Evolutionary conservation across 768 basidiomycete genomes (phyloP), one percentile per base, ranked within the genome.

Genomic region (Xanthoconium purpureum): DNA sequence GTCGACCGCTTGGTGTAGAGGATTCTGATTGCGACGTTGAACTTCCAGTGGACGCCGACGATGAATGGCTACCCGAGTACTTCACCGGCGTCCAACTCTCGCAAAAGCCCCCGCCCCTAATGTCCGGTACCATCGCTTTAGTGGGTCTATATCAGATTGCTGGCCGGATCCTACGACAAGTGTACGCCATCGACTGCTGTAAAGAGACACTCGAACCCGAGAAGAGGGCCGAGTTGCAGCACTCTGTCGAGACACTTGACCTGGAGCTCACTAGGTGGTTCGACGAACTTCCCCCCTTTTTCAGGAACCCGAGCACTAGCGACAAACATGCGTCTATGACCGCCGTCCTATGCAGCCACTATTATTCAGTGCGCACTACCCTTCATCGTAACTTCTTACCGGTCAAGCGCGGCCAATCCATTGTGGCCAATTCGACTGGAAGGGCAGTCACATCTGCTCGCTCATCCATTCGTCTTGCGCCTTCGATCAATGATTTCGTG

Each of bases 21-120:
- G 94, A 96, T 71, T 78, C 85, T 12, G 94, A 96, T 69, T 94
- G 93, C 64, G 94, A 96, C 66, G 89, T 91, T 33, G 91, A 94
- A 68, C 75, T 87, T 50, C 94, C 94, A 6, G 80, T 87, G 37
- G 86, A 89, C 55, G 78, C 93, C 38, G 94, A 95, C 63, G 94
- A 96, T 67, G 89, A 89, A 48, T 68, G 80, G 59, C 73, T 94
- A 5, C 77, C 82, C 9, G 84, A 88, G 62, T 91, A 87, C 68
- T 89, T 85, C 69, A 78, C 77, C 30, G 88, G 88, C 17, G 83
- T 80, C 15, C 75, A 78, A 20, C 75, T 85, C 69, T 66, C 77
- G 28, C 81, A 80, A 62, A 76, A 76, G 55, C 79, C 77, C 43
- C 83, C 81, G 32, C 82, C 89, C 7, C 76, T 94, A 43, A 94